Base-by-base conservation (phyloP, 495 filamentous ascomycete genomes). In the Penicillium samsonianum region DNA sequence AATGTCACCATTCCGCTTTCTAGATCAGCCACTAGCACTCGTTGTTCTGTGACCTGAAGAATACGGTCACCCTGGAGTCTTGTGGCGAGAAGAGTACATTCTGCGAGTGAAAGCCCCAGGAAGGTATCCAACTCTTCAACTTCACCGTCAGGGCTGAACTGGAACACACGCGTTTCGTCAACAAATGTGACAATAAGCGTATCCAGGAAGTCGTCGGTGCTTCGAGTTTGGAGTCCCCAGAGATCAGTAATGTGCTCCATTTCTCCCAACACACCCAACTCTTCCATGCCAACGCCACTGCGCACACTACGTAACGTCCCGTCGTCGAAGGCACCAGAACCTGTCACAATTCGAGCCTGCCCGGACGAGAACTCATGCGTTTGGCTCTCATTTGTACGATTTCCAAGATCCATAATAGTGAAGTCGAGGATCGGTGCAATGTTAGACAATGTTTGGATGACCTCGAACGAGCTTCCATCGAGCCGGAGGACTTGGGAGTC, bases 391-490 rank as follows among this genome's bases (percentile, higher is more conserved):
- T 84, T 85, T 49, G 86, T 82, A 25, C 91, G 82, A 58, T 87
- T 92, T 0, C 92, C 92, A 78, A 97, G 87, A 66, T 98, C 93
- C 89, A 98, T 95, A 11, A 98, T 84, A 5, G 87, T 88, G 51
- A 98, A 96, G 65, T 99, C 94, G 14, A 96, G 71, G 42, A 98
- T 89, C 2, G 94, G 94, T 0, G 90, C 92, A 67, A 96, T 88
- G 63, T 95, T 98, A 10, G 84, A 73, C 50, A 97, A 73, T 0
- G 84, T 88, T 71, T 98, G 91, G 10, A 96, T 72, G 3, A 91
- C 69, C 37, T 88, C 77, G 30, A 93, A 65, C 0, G 75, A 73
- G 23, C 76, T 73, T 41, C 77, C 71, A 47, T 76, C 73, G 37
- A 95, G 80, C 16, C 79, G 80, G 50, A 96, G 79, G 2, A 98